Conservation (phyloP, 768 basidiomycete genomes). For the Gloeostereum incarnatum region DNA sequence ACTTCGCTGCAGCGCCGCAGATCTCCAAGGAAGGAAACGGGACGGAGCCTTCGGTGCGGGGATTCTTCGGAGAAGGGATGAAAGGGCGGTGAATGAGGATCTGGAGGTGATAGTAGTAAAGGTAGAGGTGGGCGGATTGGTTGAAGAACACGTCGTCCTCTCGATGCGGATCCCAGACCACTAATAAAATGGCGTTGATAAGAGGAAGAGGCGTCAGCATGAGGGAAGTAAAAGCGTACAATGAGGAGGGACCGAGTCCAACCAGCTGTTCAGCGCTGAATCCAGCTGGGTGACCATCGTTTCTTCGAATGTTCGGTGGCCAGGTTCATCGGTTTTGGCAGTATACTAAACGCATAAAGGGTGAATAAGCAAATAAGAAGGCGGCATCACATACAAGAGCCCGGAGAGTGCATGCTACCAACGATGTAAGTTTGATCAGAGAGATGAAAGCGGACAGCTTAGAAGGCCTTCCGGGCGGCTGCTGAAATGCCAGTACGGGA, state of each 20-base stretch:
- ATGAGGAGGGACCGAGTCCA: conserved; percentile 35
- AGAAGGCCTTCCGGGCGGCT: conserved; percentile 52
- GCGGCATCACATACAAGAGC: conserved; percentile 40
- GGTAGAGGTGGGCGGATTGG: conserved; percentile 7
- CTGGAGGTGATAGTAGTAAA: conserved; percentile 7
- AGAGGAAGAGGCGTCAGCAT: too few relatives aligned
- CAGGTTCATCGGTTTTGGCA: conserved; percentile 28
- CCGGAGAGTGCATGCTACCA: conserved; percentile 50
- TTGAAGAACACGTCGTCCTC: conserved; percentile 6
- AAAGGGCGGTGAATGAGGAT: conserved; percentile 8
- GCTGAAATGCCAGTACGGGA: conserved; percentile 48
- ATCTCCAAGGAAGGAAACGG: conserved; percentile 9
- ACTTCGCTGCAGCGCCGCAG: conserved; percentile 7
- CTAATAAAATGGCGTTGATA: conserved; percentile 2
- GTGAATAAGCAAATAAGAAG: not conserved
- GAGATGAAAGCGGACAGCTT: conserved; percentile 46
- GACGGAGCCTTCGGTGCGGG: conserved; percentile 5
- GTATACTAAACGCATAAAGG: conserved; percentile 28
- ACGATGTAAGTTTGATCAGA: conserved; percentile 47
- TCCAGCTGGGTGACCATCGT: conserved; percentile 40
- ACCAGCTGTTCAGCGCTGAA: conserved; percentile 40
- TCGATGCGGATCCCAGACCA: conserved; percentile 8
- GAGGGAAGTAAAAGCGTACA: conserved; percentile 13
- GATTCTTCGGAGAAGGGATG: conserved; percentile 6
- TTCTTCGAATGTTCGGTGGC: conserved; percentile 22